phyloP scores from a whole-genome alignment of 805 yeast genomes.

The Candida pseudofarinosa region DNA sequence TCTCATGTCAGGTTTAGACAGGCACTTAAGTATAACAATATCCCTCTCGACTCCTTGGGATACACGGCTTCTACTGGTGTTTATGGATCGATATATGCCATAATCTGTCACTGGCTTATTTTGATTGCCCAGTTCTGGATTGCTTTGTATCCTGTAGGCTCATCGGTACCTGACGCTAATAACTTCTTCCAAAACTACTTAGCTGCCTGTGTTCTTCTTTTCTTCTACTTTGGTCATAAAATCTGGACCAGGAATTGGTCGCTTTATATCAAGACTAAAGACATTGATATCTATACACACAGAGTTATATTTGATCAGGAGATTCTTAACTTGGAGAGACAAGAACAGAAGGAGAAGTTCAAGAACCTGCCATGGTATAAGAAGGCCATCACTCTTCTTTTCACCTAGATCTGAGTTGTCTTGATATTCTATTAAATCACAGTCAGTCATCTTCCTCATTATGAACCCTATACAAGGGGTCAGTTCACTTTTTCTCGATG shows the following conservation, averaged over 20 bases:
- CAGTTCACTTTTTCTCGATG: too few species aligned
- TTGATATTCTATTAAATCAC: too few species aligned
- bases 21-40: conserved; percentile 30
- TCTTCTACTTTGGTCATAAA: conserved; percentile 31
- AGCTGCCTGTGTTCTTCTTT: conserved; percentile 29
- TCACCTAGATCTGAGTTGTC: conserved; percentile 1
- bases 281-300: conserved; percentile 27
- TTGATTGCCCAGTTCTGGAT: conserved; percentile 44
- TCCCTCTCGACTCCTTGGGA: conserved; percentile 26
- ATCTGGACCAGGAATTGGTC: conserved; percentile 29
- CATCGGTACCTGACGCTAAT: conserved; percentile 20
- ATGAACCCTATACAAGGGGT: too few species aligned
- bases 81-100: conserved; percentile 35
- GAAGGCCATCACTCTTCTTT: conserved; percentile 1
- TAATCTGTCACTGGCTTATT: conserved; percentile 27
- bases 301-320: conserved; percentile 34
- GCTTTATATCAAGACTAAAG: conserved; percentile 20
- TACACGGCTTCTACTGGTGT: conserved; percentile 38
- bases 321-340: conserved; percentile 27
- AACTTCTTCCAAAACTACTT: conserved; percentile 32
- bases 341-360: conserved; percentile 19
- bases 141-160: conserved; percentile 37
- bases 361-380: conserved; percentile 13
- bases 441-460: too few species aligned
- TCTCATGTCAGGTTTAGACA: conserved; percentile 39